A percentile compares a stretch with the other conserved stretches of the same genome.
Evolutionary conservation across 2,329 filamentous ascomycete genomes (phyloP).

Genomic region (Fusarium tricinctum): DNA sequence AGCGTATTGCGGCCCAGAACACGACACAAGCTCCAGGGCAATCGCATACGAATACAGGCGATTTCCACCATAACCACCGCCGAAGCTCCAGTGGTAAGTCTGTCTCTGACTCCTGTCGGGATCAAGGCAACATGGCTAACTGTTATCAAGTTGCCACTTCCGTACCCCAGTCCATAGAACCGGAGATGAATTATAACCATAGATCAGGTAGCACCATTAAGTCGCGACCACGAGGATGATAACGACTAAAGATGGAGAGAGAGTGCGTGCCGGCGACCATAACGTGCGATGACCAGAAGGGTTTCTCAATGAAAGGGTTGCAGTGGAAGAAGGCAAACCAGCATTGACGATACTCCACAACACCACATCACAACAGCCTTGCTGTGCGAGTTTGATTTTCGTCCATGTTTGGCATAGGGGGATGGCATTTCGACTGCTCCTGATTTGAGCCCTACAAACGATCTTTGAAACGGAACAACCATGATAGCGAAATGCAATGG

Average conservation of each 20-base stretch:
- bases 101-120: neutral
- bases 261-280: too few species aligned
- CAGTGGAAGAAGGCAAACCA: neutral
- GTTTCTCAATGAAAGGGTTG: neutral
- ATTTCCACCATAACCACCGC: slow-evolving; percentile 2
- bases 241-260: neutral
- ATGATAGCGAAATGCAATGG: neutral
- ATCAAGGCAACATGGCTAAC: neutral
- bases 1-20: slow-evolving; percentile 41
- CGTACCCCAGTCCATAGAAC: slow-evolving; percentile 18
- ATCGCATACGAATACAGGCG: neutral
- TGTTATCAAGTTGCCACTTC: slow-evolving; percentile 1
- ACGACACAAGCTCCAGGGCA: neutral
- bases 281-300: neutral
- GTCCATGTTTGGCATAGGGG: neutral
- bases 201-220: slow-evolving; percentile 55
- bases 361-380: slow-evolving; percentile 1
- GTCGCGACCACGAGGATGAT: slow-evolving; percentile 1
- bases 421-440: neutral
- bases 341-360: slow-evolving; percentile 3
- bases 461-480: neutral
- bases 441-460: neutral
- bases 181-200: slow-evolving; percentile 55
- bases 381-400: slow-evolving; percentile 31
- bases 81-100: slow-evolving; percentile 29